Evolutionary conservation across 495 filamentous ascomycete genomes (phyloP), one percentile per base, ranked within the genome.

Genomic region (Annulohypoxylon stygium): DNA sequence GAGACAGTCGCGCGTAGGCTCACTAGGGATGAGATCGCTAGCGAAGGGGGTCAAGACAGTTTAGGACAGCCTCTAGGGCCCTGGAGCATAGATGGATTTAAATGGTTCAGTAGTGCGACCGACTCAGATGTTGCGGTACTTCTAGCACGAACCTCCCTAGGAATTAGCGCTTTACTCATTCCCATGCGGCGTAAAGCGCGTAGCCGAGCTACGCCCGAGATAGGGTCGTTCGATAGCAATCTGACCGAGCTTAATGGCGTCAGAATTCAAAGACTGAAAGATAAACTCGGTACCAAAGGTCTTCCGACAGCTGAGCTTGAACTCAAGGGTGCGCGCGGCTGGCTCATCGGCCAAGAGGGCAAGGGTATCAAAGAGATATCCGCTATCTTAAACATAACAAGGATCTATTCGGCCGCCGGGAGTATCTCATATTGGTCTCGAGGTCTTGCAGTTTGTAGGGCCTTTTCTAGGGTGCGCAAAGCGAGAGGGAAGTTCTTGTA

Each of bases 351-450:
- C 4, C 48, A 53, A 30, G 48, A 53, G 11, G 48, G 48, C 3
- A 53, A 53, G 23, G 48, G 48, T 26, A 53, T 20, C 48, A 53
- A 53, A 26, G 48, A 53, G 23, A 53, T 53, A 53, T 53, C 48
- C 4, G 2, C 48, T 11, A 53, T 53, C 12, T 10, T 53, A 9
- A 53, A 53, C 12, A 53, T 53, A 20, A 53, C 48, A 30, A 26
- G 48, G 10, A 30, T 53, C 20, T 53, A 53, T 23, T 10, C 48
- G 1, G 48, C 48, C 48, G 23, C 23, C 6, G 48, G 48, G 3
- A 30, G 48, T 53, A 4, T 53, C 9, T 53, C 48, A 23, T 53
- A 53, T 53, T 53, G 48, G 48, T 53, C 48, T 10, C 48, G 48
- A 7, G 48, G 48, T 8, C 23, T 53, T 1, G 48, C 48, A 1